Percentiles rank a stretch among this genome's conserved stretches.
phyloP scores from a whole-genome alignment of 2,329 filamentous ascomycete species.

The Talaromyces islandicus region DNA sequence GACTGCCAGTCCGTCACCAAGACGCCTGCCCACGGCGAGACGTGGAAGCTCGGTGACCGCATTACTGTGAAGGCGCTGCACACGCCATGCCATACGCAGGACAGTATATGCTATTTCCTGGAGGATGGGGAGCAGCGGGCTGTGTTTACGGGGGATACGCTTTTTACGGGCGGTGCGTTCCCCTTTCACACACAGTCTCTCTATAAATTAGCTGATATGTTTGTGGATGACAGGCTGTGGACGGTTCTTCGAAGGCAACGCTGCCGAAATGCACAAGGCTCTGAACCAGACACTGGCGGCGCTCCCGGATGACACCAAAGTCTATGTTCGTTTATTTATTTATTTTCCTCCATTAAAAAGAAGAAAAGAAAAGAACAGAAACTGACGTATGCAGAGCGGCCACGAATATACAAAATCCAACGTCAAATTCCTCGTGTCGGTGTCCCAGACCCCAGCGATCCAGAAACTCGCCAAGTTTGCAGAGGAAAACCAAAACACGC shows the following conservation, averaged over 20 bases:
- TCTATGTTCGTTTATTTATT: constrained; percentile 70
- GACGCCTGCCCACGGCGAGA: constrained; percentile 68
- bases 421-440: constrained; percentile 76
- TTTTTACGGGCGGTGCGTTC: constrained; percentile 76
- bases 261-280: constrained; percentile 86
- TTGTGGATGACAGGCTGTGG: constrained; percentile 64
- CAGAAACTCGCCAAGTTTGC: constrained; percentile 73
- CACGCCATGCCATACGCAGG: constrained; percentile 96
- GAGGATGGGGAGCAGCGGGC: constrained; percentile 68
- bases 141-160: constrained; percentile 92
- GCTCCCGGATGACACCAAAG: constrained; percentile 82
- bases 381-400: constrained; percentile 57
- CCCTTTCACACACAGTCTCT: not conserved
- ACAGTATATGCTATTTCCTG: constrained; percentile 93
- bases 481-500: constrained; percentile 75
- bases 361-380: not conserved
- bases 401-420: constrained; percentile 99
- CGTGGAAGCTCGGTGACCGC: constrained; percentile 71
- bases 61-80: constrained; percentile 84
- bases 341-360: not conserved
- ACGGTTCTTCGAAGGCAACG: constrained; percentile 88
- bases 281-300: constrained; percentile 77
- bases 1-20: constrained; percentile 74
- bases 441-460: constrained; percentile 68
- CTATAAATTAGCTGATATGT: constrained; percentile 1